These are phyloP conservation scores for Zizania latifolia DNA, from an alignment of 176 grass and related monocot genomes.

Conservation along the genomic window DNA sequence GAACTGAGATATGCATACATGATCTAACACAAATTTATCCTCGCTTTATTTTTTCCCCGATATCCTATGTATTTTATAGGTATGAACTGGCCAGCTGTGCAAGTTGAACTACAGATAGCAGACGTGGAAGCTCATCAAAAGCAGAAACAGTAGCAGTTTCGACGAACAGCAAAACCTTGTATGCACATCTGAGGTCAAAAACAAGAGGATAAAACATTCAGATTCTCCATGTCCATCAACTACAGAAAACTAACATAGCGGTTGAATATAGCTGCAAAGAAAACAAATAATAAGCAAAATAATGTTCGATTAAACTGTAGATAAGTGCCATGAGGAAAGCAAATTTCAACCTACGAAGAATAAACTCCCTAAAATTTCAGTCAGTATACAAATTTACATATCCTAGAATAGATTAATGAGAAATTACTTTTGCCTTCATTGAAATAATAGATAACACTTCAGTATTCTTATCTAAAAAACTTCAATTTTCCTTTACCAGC, in stretches of 20 bases:
- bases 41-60: not conserved
- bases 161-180: not conserved
- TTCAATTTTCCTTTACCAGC: not conserved
- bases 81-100: not conserved
- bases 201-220: not conserved
- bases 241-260: not conserved
- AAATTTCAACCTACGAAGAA: not conserved
- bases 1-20: not conserved
- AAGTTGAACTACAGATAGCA: not conserved
- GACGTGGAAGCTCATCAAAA: not conserved
- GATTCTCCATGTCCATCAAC: not conserved
- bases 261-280: not conserved
- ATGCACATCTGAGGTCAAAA: not conserved
- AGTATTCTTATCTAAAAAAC: not conserved
- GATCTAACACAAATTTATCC: not conserved
- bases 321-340: not conserved
- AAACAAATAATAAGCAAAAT: not conserved
- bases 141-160: not conserved
- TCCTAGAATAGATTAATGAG: not conserved
- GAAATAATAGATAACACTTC: not conserved
- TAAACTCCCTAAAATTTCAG: not conserved
- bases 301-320: not conserved
- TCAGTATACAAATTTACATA: not conserved
- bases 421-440: slow-evolving; percentile 1
- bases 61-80: not conserved